Conservation (phyloP, 805 yeast species). For the Metschnikowia henanensis region DNA sequence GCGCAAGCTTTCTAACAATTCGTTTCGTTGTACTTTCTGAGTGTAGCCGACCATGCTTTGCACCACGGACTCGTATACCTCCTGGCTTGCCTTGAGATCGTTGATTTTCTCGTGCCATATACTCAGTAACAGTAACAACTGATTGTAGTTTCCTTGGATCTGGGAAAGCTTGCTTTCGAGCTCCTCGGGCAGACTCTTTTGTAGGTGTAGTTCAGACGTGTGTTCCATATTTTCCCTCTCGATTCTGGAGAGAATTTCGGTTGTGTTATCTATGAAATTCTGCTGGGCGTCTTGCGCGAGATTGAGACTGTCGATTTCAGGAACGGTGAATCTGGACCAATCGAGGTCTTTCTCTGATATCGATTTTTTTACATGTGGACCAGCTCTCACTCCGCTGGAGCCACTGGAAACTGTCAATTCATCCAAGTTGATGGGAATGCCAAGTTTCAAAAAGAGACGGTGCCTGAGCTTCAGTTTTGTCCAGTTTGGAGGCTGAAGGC, state of each 20-base stretch:
- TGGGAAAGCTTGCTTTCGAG: conserved; percentile 40
- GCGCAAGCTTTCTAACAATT: conserved; percentile 34
- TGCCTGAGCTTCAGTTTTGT: conserved; percentile 62
- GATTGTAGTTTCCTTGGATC: conserved; percentile 25
- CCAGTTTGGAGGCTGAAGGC: conserved; percentile 67
- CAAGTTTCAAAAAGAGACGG: conserved; percentile 60
- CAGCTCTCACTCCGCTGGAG: background rate
- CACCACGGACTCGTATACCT: conserved; percentile 81
- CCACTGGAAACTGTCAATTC: conserved; percentile 31
- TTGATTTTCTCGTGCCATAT: conserved; percentile 54
- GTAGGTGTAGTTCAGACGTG: conserved; percentile 28
- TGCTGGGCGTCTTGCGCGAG: conserved; percentile 30
- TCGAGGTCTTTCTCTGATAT: conserved; percentile 30
- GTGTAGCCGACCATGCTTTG: conserved; percentile 90
- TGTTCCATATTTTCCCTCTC: conserved; percentile 37
- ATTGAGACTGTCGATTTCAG: conserved; percentile 32
- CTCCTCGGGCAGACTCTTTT: conserved; percentile 18
- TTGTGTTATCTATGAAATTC: conserved; percentile 25
- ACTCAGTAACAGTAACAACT: conserved; percentile 29
- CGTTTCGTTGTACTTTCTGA: conserved; percentile 66
- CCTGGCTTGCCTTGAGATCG: conserved; percentile 61
- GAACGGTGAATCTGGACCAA: conserved; percentile 38
- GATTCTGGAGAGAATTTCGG: conserved; percentile 27
- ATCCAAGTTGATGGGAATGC: conserved; percentile 73
- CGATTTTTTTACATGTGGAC: conserved; percentile 21